These are phyloP conservation scores for Clarireedia monteithiana DNA, from an alignment of 2,329 filamentous ascomycete genomes.

Conservation along the genomic window DNA sequence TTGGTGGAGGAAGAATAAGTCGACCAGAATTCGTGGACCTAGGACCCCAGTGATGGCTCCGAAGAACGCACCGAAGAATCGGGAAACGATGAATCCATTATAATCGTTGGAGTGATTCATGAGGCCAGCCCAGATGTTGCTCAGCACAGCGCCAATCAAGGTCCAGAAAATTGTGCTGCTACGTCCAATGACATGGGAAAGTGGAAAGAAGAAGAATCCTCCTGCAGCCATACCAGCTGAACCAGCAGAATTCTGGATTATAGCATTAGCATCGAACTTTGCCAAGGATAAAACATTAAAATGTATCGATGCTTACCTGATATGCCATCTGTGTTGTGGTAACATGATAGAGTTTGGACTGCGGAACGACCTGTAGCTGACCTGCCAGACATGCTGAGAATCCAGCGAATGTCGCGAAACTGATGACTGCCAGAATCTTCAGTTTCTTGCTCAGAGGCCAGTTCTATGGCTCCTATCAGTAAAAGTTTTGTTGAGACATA, in stretches of 20 bases:
- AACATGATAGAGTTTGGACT: constrained; percentile 30
- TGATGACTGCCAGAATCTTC: constrained; percentile 28
- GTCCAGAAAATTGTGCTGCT: constrained; percentile 34
- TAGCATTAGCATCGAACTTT: background rate
- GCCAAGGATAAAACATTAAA: background rate
- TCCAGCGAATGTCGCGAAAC: constrained; percentile 32
- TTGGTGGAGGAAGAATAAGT: constrained; percentile 37
- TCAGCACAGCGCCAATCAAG: constrained; percentile 29
- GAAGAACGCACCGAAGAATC: constrained; percentile 34
- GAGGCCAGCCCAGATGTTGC: constrained; percentile 32
- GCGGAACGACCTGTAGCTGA: constrained; percentile 31
- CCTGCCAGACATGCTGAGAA: constrained; percentile 30
- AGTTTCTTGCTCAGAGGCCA: constrained; percentile 30
- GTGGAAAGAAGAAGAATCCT: constrained; percentile 33
- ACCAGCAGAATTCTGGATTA: constrained; percentile 30
- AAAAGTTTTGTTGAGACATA: background rate
- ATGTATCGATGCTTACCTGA: constrained; percentile 21
- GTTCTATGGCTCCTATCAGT: constrained; percentile 23
- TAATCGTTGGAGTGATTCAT: constrained; percentile 32
- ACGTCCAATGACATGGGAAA: constrained; percentile 31
- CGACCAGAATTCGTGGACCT: constrained; percentile 34
- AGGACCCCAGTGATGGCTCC: constrained; percentile 33
- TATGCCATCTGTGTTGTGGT: constrained; percentile 28
- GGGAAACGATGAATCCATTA: constrained; percentile 32
- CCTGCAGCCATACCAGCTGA: constrained; percentile 34